Percentiles rank a stretch among this genome's conserved stretches.
phyloP scores from a whole-genome alignment of 1,284 basidiomycete species.

The Boletellus sp. region DNA sequence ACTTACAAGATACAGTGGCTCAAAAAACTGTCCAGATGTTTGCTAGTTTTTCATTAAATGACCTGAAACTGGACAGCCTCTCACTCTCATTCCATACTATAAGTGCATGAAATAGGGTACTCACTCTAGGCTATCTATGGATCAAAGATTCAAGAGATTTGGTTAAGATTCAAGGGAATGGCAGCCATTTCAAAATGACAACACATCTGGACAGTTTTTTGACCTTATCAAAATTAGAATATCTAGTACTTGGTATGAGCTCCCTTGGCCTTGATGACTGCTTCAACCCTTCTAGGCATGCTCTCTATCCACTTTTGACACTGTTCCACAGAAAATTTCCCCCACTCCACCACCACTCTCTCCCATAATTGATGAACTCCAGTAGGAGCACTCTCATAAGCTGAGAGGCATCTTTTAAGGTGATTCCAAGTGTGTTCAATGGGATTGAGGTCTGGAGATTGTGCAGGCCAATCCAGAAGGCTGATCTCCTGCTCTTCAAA shows the following conservation, averaged over 20 bases:
- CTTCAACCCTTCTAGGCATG: neutral
- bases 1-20: too few species aligned
- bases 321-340: neutral
- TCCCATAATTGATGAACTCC: neutral
- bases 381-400: neutral
- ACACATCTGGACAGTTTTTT: neutral
- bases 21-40: too few species aligned
- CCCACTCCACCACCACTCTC: neutral
- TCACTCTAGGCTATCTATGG: too few species aligned
- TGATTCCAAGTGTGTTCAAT: slow-evolving; percentile 1
- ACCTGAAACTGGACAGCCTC: too few species aligned
- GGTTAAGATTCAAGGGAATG: too few species aligned
- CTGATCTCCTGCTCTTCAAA: neutral
- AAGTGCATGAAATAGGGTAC: too few species aligned
- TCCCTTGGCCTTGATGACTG: neutral
- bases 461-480: neutral
- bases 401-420: neutral
- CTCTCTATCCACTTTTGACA: slow-evolving; percentile 1
- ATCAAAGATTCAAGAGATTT: too few species aligned
- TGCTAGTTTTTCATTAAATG: too few species aligned
- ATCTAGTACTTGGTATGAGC: neutral
- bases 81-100: too few species aligned
- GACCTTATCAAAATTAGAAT: neutral
- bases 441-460: neutral
- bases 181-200: too few species aligned